phyloP scores from a whole-genome alignment of 768 basidiomycete genomes.

The Suillus ampliporus region DNA sequence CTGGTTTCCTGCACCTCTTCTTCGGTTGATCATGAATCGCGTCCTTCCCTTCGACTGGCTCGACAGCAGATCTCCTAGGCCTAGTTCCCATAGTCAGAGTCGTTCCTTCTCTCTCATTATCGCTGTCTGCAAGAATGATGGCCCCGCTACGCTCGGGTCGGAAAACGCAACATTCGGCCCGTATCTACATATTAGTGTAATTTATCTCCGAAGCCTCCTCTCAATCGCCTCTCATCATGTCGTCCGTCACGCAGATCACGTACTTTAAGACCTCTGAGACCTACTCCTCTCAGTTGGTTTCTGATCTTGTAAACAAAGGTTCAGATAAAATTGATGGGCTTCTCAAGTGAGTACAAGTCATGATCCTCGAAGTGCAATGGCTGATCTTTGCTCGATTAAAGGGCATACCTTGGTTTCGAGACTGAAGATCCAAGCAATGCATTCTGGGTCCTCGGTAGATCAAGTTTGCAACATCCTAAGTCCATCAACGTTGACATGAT shows the following conservation, averaged over 20 bases:
- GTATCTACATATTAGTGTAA: not conserved
- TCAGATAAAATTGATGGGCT: conserved; percentile 24
- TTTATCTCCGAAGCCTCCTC: not conserved
- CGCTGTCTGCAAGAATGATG: not conserved
- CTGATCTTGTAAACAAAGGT: conserved; percentile 18
- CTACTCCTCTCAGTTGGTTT: conserved; percentile 22
- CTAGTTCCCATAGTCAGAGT: not conserved
- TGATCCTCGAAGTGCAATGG: not conserved
- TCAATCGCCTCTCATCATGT: conserved; percentile 23
- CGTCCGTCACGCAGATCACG: conserved; percentile 30
- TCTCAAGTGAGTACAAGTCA: conserved; percentile 21
- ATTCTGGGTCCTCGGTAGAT: conserved; percentile 31
- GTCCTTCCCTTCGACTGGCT: not conserved
- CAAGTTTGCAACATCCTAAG: conserved; percentile 16
- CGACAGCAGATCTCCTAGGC: not conserved
- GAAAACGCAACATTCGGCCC: conserved; percentile 16
- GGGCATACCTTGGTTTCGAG: conserved; percentile 36
- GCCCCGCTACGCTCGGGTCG: too few species aligned
- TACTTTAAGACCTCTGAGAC: conserved; percentile 29
- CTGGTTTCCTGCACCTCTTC: too few species aligned
- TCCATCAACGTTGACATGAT: not conserved
- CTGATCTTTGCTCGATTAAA: conserved; percentile 19
- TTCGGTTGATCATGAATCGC: not conserved
- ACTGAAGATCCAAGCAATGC: conserved; percentile 30
- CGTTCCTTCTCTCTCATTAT: not conserved